Conservation (phyloP, 2,329 filamentous ascomycete genomes). For the Ophiostoma fasciatum region DNA sequence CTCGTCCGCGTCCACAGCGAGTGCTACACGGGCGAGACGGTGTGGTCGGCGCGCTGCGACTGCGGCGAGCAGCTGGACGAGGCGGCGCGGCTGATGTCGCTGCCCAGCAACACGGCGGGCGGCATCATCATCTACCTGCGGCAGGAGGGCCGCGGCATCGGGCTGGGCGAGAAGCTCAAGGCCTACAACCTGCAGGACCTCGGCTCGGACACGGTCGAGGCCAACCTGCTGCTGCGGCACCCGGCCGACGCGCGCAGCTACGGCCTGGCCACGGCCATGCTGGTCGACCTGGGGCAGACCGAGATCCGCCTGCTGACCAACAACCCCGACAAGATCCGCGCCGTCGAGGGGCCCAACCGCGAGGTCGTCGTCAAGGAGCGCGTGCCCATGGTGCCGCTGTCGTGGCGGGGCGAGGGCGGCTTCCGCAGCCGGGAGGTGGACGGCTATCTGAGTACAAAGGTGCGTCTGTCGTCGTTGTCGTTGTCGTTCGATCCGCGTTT, state of each 20-base stretch:
- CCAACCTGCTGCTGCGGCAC: constrained; percentile 78
- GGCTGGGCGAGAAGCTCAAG: constrained; percentile 88
- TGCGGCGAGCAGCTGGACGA: constrained; percentile 97
- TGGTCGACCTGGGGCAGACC: constrained; percentile 66
- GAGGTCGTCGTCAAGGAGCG: constrained; percentile 80
- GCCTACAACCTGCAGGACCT: constrained; percentile 96
- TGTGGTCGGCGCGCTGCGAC: constrained; percentile 94
- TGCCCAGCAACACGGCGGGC: constrained; percentile 47
- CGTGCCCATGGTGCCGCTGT: constrained; percentile 88
- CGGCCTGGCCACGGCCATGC: constrained; percentile 88
- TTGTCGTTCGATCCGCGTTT: too few relatives aligned
- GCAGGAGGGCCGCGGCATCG: constrained; percentile 92
- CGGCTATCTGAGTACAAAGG: constrained; percentile 90
- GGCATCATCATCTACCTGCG: constrained; percentile 92
- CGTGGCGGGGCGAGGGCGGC: constrained; percentile 76
- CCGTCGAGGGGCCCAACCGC: constrained; percentile 79
- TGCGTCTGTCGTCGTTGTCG: constrained; percentile 25
- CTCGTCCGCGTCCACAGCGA: constrained; percentile 93
- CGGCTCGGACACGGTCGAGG: constrained; percentile 94
- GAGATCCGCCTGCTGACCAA: constrained; percentile 82
- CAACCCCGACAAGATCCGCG: constrained; percentile 92
- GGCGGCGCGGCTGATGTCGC: constrained; percentile 81
- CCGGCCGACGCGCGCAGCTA: constrained; percentile 92
- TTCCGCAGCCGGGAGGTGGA: constrained; percentile 82
- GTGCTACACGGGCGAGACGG: constrained; percentile 96